A percentile compares a stretch with the other conserved stretches of the same genome.
Conservation (phyloP, 257 asterid genomes). For the Schizonepeta tenuifolia region DNA sequence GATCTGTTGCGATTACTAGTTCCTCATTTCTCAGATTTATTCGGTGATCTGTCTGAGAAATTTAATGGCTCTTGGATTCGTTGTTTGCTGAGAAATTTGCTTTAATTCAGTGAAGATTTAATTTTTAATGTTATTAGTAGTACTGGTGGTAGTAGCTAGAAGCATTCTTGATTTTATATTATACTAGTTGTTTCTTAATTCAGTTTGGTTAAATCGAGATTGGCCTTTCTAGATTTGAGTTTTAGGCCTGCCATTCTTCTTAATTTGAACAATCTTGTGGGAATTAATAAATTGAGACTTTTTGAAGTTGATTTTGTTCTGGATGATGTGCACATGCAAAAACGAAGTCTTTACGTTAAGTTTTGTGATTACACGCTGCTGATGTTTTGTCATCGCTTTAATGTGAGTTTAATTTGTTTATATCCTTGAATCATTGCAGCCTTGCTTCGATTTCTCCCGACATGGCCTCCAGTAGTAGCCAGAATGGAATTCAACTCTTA, state of each 20-base stretch:
- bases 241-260: too few relatives aligned
- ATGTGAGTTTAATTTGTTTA: not conserved
- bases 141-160: not conserved
- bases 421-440: constrained; percentile 28
- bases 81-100: not conserved
- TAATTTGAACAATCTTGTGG: not conserved
- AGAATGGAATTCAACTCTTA: constrained; percentile 61
- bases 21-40: constrained; percentile 4
- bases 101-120: constrained; percentile 15
- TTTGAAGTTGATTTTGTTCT: not conserved
- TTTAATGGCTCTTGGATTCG: not conserved
- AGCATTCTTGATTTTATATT: constrained; percentile 11
- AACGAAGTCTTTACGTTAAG: not conserved
- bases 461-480: constrained; percentile 56
- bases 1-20: constrained; percentile 6
- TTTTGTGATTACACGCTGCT: not conserved
- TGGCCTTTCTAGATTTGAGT: constrained; percentile 5
- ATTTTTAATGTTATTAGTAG: too few relatives aligned
- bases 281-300: not conserved
- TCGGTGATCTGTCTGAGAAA: not conserved
- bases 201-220: not conserved
- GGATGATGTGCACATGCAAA: not conserved
- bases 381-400: not conserved
- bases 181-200: not conserved
- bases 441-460: constrained; percentile 26